phyloP scores from a whole-genome alignment of 2,329 filamentous ascomycete species.

The Fusarium mexicanum region DNA sequence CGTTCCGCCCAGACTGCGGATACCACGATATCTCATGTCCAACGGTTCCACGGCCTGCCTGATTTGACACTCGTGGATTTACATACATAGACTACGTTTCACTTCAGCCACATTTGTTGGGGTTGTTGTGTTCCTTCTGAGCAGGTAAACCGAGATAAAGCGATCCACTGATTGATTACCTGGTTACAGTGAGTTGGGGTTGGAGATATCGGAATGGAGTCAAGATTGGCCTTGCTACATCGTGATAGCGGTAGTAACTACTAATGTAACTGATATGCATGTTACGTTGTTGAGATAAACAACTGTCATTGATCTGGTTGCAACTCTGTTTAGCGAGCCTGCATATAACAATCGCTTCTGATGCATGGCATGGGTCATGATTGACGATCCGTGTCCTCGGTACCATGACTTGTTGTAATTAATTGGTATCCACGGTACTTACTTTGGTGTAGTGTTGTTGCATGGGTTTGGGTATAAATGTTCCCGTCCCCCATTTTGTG shows the following conservation, averaged over 20 bases:
- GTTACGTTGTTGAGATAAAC: neutral
- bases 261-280: neutral
- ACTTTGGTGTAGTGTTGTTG: neutral
- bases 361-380: conserved; percentile 1
- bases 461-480: neutral
- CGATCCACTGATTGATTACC: neutral
- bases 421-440: too few species aligned
- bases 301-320: conserved; percentile 1
- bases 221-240: neutral
- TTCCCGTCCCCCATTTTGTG: too few species aligned
- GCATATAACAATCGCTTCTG: neutral
- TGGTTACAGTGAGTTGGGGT: neutral
- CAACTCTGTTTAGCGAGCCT: neutral
- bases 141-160: conserved; percentile 10
- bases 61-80: conserved; percentile 3
- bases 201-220: conserved; percentile 3
- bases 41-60: neutral
- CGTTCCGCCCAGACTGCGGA: conserved; percentile 28
- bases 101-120: neutral
- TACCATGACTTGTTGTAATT: neutral
- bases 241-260: neutral
- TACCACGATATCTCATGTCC: conserved; percentile 9
- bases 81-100: neutral
- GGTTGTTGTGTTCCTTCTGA: neutral
- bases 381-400: neutral